These are phyloP conservation scores for Fusarium musae DNA, from an alignment of 2,329 filamentous ascomycete species.

Conservation along the genomic window DNA sequence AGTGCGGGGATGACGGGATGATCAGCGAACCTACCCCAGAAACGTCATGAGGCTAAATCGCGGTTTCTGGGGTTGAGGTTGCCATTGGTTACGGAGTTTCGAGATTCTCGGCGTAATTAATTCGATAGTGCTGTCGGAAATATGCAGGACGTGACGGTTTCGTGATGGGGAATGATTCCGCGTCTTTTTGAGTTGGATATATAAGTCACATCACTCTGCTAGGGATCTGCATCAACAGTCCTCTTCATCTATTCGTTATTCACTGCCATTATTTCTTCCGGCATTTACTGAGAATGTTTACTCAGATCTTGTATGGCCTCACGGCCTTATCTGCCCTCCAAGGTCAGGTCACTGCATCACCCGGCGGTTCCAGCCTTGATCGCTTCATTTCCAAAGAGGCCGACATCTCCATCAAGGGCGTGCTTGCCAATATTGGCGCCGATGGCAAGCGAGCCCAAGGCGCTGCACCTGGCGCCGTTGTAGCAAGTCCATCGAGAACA, in stretches of 20 bases:
- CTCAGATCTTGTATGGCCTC: slow-evolving; percentile 6
- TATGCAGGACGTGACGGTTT: not conserved
- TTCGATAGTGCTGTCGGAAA: not conserved
- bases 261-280: not conserved
- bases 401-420: slow-evolving; percentile 31
- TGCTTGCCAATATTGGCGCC: slow-evolving; percentile 62
- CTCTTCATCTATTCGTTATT: not conserved
- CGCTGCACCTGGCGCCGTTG: slow-evolving; percentile 60
- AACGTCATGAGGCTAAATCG: slow-evolving; percentile 6
- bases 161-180: not conserved
- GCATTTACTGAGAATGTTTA: not conserved
- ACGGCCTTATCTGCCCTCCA: slow-evolving; percentile 1
- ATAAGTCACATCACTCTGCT: not conserved
- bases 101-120: slow-evolving; percentile 17
- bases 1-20: slow-evolving; percentile 7
- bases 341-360: slow-evolving; percentile 3
- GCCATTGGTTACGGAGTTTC: not conserved
- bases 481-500: slow-evolving; percentile 63
- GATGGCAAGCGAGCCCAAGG: slow-evolving; percentile 60
- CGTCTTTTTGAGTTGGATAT: not conserved
- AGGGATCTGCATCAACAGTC: not conserved
- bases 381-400: slow-evolving; percentile 34
- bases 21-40: slow-evolving; percentile 25
- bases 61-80: not conserved
- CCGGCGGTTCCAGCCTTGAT: not conserved